Percentiles rank a stretch among this genome's conserved stretches.
phyloP scores from a whole-genome alignment of 495 filamentous ascomycete species.

The Tuber calosporum region DNA sequence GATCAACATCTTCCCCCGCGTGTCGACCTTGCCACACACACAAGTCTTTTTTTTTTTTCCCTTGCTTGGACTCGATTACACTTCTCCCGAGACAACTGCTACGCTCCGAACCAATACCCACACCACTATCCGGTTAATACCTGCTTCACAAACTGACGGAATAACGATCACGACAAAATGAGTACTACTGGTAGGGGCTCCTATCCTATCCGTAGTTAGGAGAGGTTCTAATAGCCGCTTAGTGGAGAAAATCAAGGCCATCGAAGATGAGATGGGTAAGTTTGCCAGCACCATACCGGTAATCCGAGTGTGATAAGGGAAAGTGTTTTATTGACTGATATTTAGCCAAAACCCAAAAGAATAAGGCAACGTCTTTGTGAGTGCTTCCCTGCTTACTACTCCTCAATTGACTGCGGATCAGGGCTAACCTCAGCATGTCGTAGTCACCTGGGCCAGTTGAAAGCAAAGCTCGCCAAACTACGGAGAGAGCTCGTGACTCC shows the following conservation, averaged over 20 bases:
- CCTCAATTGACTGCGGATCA: neutral
- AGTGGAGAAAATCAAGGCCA: conserved; percentile 78
- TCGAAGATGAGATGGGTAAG: conserved; percentile 81
- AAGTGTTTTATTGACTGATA: conserved; percentile 18
- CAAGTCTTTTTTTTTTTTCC: conserved; percentile 2
- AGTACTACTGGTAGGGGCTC: conserved; percentile 35
- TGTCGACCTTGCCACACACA: conserved; percentile 9
- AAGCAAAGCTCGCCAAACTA: conserved; percentile 96
- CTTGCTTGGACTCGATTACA: too few relatives aligned
- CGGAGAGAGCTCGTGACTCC: conserved; percentile 93
- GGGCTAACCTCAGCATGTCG: conserved; percentile 40
- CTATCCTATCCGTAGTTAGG: conserved; percentile 8
- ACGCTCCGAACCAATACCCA: conserved; percentile 7
- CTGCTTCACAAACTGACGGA: neutral
- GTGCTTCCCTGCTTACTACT: neutral
- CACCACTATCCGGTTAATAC: neutral
- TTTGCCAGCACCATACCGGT: conserved; percentile 29
- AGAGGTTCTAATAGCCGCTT: conserved; percentile 22
- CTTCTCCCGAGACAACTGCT: conserved; percentile 6
- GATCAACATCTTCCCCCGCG: conserved; percentile 28
- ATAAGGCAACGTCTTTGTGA: conserved; percentile 84
- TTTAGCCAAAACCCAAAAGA: conserved; percentile 86
- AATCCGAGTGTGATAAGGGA: conserved; percentile 25
- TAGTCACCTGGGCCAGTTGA: conserved; percentile 72
- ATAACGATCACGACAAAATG: conserved; percentile 26